A percentile compares a stretch with the other conserved stretches of the same genome.
Evolutionary conservation across 768 basidiomycete genomes (phyloP).

Genomic region (Leccinellum rugosiceps): DNA sequence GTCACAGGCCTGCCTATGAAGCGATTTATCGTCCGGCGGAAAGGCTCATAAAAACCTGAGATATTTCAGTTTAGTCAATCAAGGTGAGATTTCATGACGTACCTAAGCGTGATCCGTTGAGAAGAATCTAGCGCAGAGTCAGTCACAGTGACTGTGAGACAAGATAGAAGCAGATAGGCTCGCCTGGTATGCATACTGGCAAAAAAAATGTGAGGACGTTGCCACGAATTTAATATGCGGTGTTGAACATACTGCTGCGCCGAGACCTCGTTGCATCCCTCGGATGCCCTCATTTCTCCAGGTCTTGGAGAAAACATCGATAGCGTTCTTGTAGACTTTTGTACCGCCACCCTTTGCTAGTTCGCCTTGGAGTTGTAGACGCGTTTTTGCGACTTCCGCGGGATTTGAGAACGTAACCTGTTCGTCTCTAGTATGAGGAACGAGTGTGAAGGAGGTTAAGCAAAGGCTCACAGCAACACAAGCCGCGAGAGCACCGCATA

Average conservation of each 20-base stretch:
- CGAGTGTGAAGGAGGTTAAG: background rate
- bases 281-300: constrained; percentile 86
- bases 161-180: constrained; percentile 22
- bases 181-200: constrained; percentile 89
- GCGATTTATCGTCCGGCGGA: constrained; percentile 68
- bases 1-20: constrained; percentile 59
- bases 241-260: constrained; percentile 66
- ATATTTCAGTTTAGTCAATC: constrained; percentile 11
- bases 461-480: constrained; percentile 68
- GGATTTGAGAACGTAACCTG: constrained; percentile 82
- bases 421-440: constrained; percentile 2
- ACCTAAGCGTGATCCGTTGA: constrained; percentile 92
- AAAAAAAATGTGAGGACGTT: constrained; percentile 9
- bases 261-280: constrained; percentile 90
- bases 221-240: background rate
- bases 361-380: constrained; percentile 95
- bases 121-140: constrained; percentile 58
- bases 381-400: constrained; percentile 81
- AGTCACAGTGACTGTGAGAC: background rate
- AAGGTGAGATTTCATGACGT: background rate
- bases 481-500: constrained; percentile 89
- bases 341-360: constrained; percentile 66
- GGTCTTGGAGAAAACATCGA: constrained; percentile 86
- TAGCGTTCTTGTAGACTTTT: constrained; percentile 85
- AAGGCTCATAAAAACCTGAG: constrained; percentile 95